Evolutionary conservation across 2,329 filamentous ascomycete species (phyloP).

Genomic region (Bipolaris oryzae): DNA sequence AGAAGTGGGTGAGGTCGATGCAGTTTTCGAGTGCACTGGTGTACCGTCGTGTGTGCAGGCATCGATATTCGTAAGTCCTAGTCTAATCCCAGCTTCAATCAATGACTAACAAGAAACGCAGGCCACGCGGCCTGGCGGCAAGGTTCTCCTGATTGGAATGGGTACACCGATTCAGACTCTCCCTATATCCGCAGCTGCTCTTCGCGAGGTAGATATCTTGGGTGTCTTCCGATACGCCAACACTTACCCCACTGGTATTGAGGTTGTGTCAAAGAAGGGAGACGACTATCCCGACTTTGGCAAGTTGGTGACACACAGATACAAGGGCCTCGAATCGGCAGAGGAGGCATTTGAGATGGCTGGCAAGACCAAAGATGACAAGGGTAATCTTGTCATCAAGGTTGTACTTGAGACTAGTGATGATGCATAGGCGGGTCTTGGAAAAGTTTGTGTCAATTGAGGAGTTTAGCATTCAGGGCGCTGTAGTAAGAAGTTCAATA

Average conservation of each 20-base stretch:
- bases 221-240: constrained; percentile 80
- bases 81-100: neutral
- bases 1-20: constrained; percentile 63
- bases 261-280: constrained; percentile 57
- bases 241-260: constrained; percentile 74
- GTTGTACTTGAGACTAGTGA: constrained; percentile 62
- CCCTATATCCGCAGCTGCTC: constrained; percentile 72
- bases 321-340: constrained; percentile 67
- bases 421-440: constrained; percentile 31
- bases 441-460: constrained; percentile 1
- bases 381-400: constrained; percentile 73
- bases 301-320: constrained; percentile 75
- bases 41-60: constrained; percentile 77
- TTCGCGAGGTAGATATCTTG: constrained; percentile 78
- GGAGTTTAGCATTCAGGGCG: neutral
- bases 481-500: neutral
- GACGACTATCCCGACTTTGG: constrained; percentile 66
- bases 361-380: constrained; percentile 68
- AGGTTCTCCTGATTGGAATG: constrained; percentile 79
- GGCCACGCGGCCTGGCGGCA: constrained; percentile 70
- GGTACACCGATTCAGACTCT: constrained; percentile 77
- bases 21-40: constrained; percentile 78
- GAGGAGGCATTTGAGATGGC: constrained; percentile 73
- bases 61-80: constrained; percentile 65
- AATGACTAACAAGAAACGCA: constrained; percentile 21